Base-by-base conservation (phyloP, 2,329 filamentous ascomycete genomes). In the Arthroderma sp. region DNA sequence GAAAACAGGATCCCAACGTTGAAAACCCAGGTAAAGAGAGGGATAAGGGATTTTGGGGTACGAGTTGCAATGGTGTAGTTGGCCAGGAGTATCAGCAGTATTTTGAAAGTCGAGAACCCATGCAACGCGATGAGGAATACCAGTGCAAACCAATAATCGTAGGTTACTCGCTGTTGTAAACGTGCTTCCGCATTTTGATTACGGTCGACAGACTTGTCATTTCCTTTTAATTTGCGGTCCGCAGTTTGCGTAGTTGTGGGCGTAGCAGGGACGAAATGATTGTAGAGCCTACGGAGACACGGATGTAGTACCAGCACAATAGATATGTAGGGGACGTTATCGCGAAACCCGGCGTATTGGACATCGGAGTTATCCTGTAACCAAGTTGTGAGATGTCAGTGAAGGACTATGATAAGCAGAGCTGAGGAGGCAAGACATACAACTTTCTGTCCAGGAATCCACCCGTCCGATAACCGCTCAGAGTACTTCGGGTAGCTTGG, bases 371-470 rank as follows among this genome's bases (percentile, higher is more conserved):
- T 80, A 66, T 98, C 91, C 82, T 87, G 50, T 3, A 45, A 47
- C 54, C 41, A 57, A 48, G 48, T 44, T 22, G 34, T 56, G 48
- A 50, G 47, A 40, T n/a, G 37, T 11, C 32, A 39, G 28, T 27
- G 28, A 11, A 22, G 36, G 11, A 31, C 9, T 22, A 15, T 33
- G 27, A 27, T 33, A 28, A 30, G 30, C 27, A 34, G 28, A 9
- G 22, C 6, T 8, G 29, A 34, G 34, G 38, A 29, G 9, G 40
- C 30, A 33, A 53, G 55, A 62, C 77, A 56, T 71, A 86, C 83
- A 50, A 96, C 86, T 73, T 86, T 86, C 48, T 89, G 83, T 28
- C 89, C 89, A 5, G 83, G 83, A 46, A 98, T 83, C 91, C 91
- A 98, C 54, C 91, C 93, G 6, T 79, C 73, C 2, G 78, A 80